These are phyloP conservation scores for Cutaneotrichosporon dermatis DNA, from an alignment of 1,284 basidiomycete species.

Conservation along the genomic window DNA sequence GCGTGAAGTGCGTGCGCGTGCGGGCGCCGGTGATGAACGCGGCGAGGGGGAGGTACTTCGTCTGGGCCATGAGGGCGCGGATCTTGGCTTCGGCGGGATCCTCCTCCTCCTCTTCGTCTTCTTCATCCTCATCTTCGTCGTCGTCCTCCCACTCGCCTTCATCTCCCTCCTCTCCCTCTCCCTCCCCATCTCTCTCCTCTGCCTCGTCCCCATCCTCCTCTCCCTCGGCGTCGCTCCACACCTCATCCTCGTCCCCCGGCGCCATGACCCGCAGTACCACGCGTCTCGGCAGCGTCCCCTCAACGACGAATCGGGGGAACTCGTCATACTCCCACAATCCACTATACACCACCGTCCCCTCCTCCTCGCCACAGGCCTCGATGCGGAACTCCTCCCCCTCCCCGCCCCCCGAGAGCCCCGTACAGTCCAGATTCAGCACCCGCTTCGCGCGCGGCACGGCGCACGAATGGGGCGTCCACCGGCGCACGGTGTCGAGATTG, in stretches of 20 bases:
- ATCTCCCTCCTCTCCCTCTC: not conserved
- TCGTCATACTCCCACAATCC: constrained; percentile 4
- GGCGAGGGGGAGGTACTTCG: not conserved
- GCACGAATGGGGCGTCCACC: constrained; percentile 2
- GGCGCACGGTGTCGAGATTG: not conserved
- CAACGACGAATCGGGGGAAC: not conserved
- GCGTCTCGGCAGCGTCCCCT: not conserved
- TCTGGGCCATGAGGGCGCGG: not conserved
- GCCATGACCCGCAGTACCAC: constrained; percentile 1
- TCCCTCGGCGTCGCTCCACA: not conserved
- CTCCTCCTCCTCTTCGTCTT: not conserved
- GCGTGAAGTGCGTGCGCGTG: not conserved
- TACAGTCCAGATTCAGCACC: constrained; percentile 1
- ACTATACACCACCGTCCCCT: not conserved
- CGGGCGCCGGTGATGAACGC: not conserved
- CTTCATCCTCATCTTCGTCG: not conserved
- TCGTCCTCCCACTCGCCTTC: not conserved
- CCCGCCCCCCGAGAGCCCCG: not conserved
- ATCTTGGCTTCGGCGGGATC: not conserved
- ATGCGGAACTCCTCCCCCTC: constrained; percentile 1
- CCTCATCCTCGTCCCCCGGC: not conserved
- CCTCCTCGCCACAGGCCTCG: too few species aligned
- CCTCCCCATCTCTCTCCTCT: not conserved
- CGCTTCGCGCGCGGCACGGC: not conserved
- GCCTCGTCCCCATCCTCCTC: not conserved